A percentile compares a stretch with the other conserved stretches of the same genome.
These are phyloP conservation scores for Fusarium papillatum DNA, from an alignment of 2,329 filamentous ascomycete genomes.

Conservation along the genomic window DNA sequence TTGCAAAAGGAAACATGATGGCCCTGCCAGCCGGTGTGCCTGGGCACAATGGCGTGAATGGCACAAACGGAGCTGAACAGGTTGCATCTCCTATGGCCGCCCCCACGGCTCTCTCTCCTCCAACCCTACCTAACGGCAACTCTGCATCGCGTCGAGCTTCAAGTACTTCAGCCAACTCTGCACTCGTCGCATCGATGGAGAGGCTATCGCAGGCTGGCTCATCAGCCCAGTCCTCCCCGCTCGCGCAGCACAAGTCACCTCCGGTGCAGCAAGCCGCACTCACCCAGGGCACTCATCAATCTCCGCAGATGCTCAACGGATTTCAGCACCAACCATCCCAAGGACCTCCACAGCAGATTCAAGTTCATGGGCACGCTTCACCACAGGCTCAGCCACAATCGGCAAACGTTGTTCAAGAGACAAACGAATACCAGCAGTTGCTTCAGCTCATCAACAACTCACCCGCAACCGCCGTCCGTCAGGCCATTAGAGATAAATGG, in stretches of 20 bases:
- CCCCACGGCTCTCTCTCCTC: slow-evolving; percentile 19
- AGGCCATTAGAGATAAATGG: slow-evolving; percentile 64
- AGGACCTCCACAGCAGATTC: not conserved
- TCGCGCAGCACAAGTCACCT: slow-evolving; percentile 20
- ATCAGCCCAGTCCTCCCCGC: slow-evolving; percentile 9
- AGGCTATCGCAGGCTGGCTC: slow-evolving; percentile 1
- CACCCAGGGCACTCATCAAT: slow-evolving; percentile 7
- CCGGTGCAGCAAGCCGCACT: slow-evolving; percentile 10
- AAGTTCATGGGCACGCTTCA: slow-evolving; percentile 4
- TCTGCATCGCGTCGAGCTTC: slow-evolving; percentile 22
- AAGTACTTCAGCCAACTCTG: slow-evolving; percentile 15
- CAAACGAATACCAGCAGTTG: slow-evolving; percentile 41
- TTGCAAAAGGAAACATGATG: slow-evolving; percentile 19
- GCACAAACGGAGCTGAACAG: slow-evolving; percentile 14
- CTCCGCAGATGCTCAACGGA: not conserved
- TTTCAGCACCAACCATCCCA: not conserved
- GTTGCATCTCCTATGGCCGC: not conserved
- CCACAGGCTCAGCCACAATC: not conserved
- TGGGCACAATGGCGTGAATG: slow-evolving; percentile 16
- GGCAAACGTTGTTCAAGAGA: slow-evolving; percentile 43
- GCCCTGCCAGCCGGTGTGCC: slow-evolving; percentile 2
- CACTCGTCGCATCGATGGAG: not conserved
- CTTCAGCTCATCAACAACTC: slow-evolving; percentile 52
- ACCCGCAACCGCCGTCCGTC: slow-evolving; percentile 60
- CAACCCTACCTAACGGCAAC: slow-evolving; percentile 16